phyloP scores from a whole-genome alignment of 306 rosid genomes.

The Cyclanthera cordifolia region DNA sequence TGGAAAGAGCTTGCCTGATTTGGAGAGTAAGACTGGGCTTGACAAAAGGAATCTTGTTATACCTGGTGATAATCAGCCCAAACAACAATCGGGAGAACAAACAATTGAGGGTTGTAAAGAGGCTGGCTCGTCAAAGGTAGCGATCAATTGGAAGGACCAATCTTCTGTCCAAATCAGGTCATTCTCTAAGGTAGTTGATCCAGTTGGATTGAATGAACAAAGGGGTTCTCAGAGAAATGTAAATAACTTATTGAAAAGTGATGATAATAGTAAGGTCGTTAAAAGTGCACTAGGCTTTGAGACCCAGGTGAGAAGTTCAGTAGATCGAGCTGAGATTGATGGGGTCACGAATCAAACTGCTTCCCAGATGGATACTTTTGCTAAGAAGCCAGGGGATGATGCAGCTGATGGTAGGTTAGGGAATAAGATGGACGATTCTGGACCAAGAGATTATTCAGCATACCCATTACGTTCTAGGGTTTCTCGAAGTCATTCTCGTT shows the following conservation, averaged over 20 bases:
- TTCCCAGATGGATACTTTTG: constrained; percentile 22
- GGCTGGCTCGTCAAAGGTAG: constrained; percentile 24
- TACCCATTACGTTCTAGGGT: constrained; percentile 35
- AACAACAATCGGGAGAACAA: constrained; percentile 23
- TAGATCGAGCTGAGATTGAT: constrained; percentile 22
- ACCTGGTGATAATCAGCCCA: constrained; percentile 21
- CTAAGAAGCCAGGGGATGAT: constrained; percentile 24
- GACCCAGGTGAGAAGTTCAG: constrained; percentile 18
- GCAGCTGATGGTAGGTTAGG: constrained; percentile 30
- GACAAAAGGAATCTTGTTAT: constrained; percentile 17
- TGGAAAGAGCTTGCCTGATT: constrained; percentile 21
- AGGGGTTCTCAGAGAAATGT: constrained; percentile 32
- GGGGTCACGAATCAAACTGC: constrained; percentile 20
- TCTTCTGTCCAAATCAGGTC: constrained; percentile 19
- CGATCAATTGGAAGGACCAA: constrained; percentile 30
- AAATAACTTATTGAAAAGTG: constrained; percentile 21
- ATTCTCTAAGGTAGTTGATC: constrained; percentile 22
- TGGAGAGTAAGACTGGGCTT: constrained; percentile 11
- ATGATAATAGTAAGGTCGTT: constrained; percentile 23
- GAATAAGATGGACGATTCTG: constrained; percentile 33
- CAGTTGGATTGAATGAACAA: constrained; percentile 31
- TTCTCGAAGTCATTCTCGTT: constrained; percentile 54
- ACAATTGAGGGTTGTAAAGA: constrained; percentile 17
- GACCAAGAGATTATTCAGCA: constrained; percentile 32
- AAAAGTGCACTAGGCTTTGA: constrained; percentile 32